Percentiles rank a stretch among this genome's conserved stretches.
Conservation (phyloP, 1,284 basidiomycete species). For the Ganoderma leucocontextum region DNA sequence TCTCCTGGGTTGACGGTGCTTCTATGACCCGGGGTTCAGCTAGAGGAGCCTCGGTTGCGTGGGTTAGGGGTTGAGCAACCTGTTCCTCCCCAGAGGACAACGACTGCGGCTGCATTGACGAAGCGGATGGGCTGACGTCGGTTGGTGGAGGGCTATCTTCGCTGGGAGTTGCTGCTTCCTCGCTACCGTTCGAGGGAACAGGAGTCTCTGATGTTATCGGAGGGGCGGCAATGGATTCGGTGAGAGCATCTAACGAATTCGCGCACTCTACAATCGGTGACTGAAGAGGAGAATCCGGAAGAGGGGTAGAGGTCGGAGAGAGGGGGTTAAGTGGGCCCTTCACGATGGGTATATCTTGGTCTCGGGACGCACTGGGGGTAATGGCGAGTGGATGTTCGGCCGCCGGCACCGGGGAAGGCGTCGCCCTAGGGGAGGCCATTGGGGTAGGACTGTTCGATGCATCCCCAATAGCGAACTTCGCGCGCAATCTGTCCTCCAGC, state of each 20-base stretch:
- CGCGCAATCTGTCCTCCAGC: conserved; percentile 76
- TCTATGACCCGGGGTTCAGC: too few relatives aligned
- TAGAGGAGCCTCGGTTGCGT: not conserved
- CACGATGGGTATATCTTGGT: conserved; percentile 22
- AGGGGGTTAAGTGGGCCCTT: conserved; percentile 39
- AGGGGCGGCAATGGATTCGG: not conserved
- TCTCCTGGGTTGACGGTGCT: not conserved
- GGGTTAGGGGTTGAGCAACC: not conserved
- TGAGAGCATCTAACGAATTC: not conserved
- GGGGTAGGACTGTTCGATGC: conserved; percentile 57
- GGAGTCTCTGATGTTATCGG: not conserved
- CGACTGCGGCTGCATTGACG: not conserved
- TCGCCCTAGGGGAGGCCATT: conserved; percentile 48
- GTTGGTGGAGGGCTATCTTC: not conserved
- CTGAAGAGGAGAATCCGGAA: conserved; percentile 52
- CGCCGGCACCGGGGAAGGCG: conserved; percentile 49
- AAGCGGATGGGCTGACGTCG: not conserved
- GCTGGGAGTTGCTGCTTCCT: not conserved
- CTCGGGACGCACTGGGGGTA: conserved; percentile 47
- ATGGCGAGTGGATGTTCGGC: conserved; percentile 43
- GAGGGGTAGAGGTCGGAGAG: conserved; percentile 54
- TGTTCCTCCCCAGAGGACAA: not conserved
- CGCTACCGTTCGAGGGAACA: not conserved
- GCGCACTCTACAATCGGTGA: conserved; percentile 23
- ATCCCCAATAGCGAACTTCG: conserved; percentile 65